A percentile compares a stretch with the other conserved stretches of the same genome.
These are phyloP conservation scores for Backusella macrospora DNA, from an alignment of 192 early-diverging fungal genomes.

Conservation along the genomic window DNA sequence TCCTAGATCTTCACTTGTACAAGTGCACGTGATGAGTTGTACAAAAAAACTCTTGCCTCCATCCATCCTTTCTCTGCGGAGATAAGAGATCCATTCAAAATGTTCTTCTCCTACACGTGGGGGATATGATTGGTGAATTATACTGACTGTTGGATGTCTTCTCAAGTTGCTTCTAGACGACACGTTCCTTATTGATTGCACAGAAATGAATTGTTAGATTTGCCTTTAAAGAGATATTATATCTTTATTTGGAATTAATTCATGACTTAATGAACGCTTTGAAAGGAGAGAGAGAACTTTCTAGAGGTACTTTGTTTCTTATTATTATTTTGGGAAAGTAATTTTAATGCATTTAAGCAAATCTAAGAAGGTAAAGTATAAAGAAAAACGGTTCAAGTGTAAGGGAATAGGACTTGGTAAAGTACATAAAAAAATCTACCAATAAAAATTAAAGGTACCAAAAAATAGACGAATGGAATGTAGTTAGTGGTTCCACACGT, in stretches of 20 bases:
- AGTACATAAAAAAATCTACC: slow-evolving; percentile 5
- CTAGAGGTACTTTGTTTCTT: too few relatives aligned
- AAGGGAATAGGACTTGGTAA: not conserved
- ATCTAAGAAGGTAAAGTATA: not conserved
- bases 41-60: not conserved
- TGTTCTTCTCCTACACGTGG: slow-evolving; percentile 7
- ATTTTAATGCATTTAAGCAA: slow-evolving; percentile 6
- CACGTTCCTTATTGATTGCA: slow-evolving; percentile 11
- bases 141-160: not conserved
- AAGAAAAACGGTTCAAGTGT: not conserved
- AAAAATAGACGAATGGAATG: slow-evolving; percentile 2
- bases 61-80: slow-evolving; percentile 11
- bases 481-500: slow-evolving; percentile 14
- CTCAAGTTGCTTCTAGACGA: slow-evolving; percentile 4
- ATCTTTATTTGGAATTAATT: not conserved
- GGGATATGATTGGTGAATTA: slow-evolving; percentile 2
- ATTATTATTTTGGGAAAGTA: not conserved
- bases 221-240: not conserved
- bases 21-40: not conserved
- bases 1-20: not conserved
- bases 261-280: too few relatives aligned
- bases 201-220: not conserved
- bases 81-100: slow-evolving; percentile 13
- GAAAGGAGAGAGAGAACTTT: too few relatives aligned
- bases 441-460: slow-evolving; percentile 2